Base-by-base conservation (phyloP, 2,329 filamentous ascomycete species). In the Fusarium sterilihyphosum region DNA sequence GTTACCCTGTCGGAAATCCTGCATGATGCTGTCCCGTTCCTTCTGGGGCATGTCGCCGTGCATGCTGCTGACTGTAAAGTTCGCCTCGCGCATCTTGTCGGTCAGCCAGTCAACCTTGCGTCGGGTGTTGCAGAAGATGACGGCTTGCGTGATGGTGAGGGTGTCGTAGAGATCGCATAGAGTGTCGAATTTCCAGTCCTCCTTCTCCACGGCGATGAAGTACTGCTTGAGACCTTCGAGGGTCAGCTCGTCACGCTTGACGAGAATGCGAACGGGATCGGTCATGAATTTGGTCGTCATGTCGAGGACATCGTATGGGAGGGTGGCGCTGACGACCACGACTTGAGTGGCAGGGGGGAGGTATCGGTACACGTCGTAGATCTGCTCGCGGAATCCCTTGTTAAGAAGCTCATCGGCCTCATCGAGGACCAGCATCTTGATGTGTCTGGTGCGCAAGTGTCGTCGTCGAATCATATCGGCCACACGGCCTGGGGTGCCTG, bases 201-300 rank as follows among this genome's bases (percentile, higher is more conserved):
- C 96, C 87, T 98, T 98, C 85, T 99, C 96, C 26, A 98, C 96
- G 4, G 96, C 96, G 79, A 99, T 98, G 83, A 98, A 99, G 88
- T 98, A 99, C 84, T 99, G 96, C 87, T 98, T 98, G 59, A 99
- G 88, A 66, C 96, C 96, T 85, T 98, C 96, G 58, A 99, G 91
- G 5, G 96, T 99, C 87, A 99, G 86, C 83, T 99, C 96, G 84
- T 98, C 96, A 92, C 95, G 95, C 91, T 98, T 98, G 83, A 98
- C 96, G 33, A 98, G 89, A 80, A 98, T 97, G 76, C 96, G 93
- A 52, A 98, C 96, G 2, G 96, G 96, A 80, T 98, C 96, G 33
- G 94, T 98, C 96, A 99, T 99, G 89, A 99, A 99, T 85, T 98
- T 98, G 77, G 96, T 98, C 38, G 96, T 99, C 93, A 99, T 98